Evolutionary conservation across 306 rosid genomes (phyloP).

Genomic region (Cyclanthera cordifolia): DNA sequence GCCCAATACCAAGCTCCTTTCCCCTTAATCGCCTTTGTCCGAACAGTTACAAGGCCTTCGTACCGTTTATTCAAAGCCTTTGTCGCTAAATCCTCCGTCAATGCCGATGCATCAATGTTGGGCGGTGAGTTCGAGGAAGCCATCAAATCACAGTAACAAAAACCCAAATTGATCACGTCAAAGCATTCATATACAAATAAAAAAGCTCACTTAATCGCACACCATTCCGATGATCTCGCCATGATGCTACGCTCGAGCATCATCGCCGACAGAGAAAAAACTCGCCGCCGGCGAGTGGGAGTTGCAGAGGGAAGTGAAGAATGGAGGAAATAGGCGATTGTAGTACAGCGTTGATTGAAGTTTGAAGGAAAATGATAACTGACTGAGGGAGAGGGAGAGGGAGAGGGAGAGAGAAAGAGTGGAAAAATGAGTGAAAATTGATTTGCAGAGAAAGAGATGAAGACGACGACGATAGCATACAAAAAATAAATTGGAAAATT

Average conservation of each 20-base stretch:
- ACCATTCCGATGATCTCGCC: not conserved
- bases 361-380: not conserved
- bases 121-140: slow-evolving; percentile 52
- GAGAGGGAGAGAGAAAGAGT: too few relatives aligned
- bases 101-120: slow-evolving; percentile 29
- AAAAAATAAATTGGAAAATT: too few relatives aligned
- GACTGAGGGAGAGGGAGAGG: not conserved
- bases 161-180: too few relatives aligned
- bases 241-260: not conserved
- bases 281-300: not conserved
- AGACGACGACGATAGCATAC: too few relatives aligned
- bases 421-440: not conserved
- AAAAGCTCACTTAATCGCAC: not conserved
- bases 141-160: slow-evolving; percentile 21
- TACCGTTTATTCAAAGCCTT: slow-evolving; percentile 61
- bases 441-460: not conserved
- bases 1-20: slow-evolving; percentile 99
- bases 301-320: not conserved
- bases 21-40: slow-evolving; percentile 80
- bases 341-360: not conserved
- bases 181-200: slow-evolving; percentile 4
- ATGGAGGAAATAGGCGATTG: not conserved
- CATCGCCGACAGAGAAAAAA: not conserved
- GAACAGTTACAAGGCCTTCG: slow-evolving; percentile 61
- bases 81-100: slow-evolving; percentile 45